These are phyloP conservation scores for Rhododendron vialii DNA, from an alignment of 148 eudicot genomes.

Conservation along the genomic window DNA sequence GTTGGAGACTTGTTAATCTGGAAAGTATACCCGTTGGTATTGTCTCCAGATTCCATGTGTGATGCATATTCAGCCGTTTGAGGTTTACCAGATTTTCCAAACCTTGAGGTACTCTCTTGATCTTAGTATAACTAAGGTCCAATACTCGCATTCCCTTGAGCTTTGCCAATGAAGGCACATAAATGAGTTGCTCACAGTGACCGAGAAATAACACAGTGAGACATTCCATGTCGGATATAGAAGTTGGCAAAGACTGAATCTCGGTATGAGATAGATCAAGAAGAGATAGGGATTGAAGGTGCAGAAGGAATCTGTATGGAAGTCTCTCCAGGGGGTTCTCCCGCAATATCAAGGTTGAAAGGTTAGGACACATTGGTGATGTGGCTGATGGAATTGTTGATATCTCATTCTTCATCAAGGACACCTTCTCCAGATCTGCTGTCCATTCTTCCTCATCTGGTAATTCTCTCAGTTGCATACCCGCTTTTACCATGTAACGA, in stretches of 20 bases:
- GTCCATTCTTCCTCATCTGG: conserved; percentile 20
- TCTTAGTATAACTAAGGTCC: neutral
- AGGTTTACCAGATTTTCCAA: conserved; percentile 10
- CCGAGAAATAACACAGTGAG: conserved; percentile 7
- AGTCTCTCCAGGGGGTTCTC: conserved; percentile 12
- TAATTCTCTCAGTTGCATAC: conserved; percentile 5
- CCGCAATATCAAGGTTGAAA: conserved; percentile 13
- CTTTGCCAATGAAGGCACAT: conserved; percentile 11
- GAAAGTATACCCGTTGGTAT: neutral
- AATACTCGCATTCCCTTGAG: conserved; percentile 3
- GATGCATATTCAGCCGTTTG: conserved; percentile 2
- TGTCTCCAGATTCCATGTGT: neutral
- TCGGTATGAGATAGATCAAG: conserved; percentile 26
- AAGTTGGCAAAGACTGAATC: conserved; percentile 14
- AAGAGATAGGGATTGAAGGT: conserved; percentile 20
- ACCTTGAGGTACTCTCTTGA: conserved; percentile 12
- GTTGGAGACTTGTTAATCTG: conserved; percentile 5
- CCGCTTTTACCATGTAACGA: conserved; percentile 16
- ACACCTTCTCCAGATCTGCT: conserved; percentile 26
- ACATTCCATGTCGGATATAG: conserved; percentile 9
- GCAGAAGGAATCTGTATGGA: conserved; percentile 8
- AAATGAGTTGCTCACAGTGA: conserved; percentile 7
- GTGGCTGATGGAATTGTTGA: neutral
- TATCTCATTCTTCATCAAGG: conserved; percentile 14
- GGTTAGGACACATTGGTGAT: conserved; percentile 15